Evolutionary conservation across 164 flowering plant genomes (phyloP).

Genomic region (Stephania japonica): DNA sequence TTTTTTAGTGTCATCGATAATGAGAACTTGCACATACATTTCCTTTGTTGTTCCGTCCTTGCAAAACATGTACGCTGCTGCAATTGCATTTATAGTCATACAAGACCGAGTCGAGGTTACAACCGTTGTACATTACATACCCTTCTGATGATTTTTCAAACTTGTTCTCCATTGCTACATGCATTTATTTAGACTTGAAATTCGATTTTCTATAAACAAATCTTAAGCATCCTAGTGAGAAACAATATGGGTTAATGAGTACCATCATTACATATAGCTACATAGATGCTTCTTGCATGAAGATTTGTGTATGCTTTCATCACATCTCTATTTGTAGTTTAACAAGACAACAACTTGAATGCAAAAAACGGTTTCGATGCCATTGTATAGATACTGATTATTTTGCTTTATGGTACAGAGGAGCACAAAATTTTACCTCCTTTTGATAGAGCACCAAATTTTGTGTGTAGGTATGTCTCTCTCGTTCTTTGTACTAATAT

Average conservation of each 20-base stretch:
- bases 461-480: too few species aligned
- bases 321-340: neutral
- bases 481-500: too few species aligned
- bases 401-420: conserved; percentile 24
- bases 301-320: conserved; percentile 16
- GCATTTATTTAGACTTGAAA: conserved; percentile 13
- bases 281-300: conserved; percentile 4
- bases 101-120: conserved; percentile 27
- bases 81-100: conserved; percentile 23
- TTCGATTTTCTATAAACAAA: neutral
- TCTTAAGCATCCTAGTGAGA: conserved; percentile 10
- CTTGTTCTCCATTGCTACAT: conserved; percentile 32
- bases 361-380: conserved; percentile 27
- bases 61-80: conserved; percentile 20
- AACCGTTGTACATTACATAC: conserved; percentile 19
- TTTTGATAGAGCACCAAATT: too few species aligned
- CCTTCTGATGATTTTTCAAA: neutral
- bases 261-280: conserved; percentile 27
- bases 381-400: conserved; percentile 25
- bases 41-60: conserved; percentile 34
- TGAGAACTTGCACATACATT: conserved; percentile 9
- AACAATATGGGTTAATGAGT: conserved; percentile 17
- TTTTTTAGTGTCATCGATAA: too few species aligned
- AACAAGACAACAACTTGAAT: conserved; percentile 17
- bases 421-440: neutral